Evolutionary conservation across 2,329 filamentous ascomycete species (phyloP).

Genomic region (Periconia macrospinosa): DNA sequence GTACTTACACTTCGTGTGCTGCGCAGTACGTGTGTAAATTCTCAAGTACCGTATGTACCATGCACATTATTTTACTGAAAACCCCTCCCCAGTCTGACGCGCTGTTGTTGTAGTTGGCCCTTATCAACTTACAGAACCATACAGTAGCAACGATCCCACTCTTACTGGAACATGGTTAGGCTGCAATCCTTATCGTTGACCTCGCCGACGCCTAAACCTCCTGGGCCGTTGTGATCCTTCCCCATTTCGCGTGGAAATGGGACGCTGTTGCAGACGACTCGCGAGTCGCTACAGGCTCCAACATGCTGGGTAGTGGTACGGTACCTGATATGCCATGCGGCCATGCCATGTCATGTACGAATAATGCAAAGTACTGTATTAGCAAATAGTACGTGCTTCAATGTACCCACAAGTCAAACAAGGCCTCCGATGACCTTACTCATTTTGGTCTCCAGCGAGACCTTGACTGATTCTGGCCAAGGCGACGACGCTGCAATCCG

Average conservation of each 20-base stretch:
- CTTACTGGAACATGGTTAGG: not conserved
- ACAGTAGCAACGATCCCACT: not conserved
- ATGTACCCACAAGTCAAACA: not conserved
- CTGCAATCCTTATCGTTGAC: not conserved
- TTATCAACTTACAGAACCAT: not conserved
- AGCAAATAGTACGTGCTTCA: not conserved
- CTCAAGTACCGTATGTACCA: not conserved
- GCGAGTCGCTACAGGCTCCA: too few relatives aligned
- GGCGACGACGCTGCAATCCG: not conserved
- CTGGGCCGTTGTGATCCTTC: not conserved
- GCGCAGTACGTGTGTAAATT: too few relatives aligned
- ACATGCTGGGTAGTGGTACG: not conserved
- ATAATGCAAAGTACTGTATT: too few relatives aligned
- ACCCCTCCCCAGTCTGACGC: too few relatives aligned
- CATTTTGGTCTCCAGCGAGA: not conserved
- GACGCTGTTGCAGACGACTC: too few relatives aligned
- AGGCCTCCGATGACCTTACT: not conserved
- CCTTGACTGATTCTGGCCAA: conserved; percentile 5
- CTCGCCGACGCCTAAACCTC: not conserved
- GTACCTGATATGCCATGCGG: not conserved
- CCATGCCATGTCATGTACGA: not conserved
- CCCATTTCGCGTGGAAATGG: too few relatives aligned
- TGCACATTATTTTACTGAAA: not conserved
- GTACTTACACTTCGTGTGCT: too few relatives aligned
- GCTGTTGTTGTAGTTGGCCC: not conserved